Evolutionary conservation across 768 basidiomycete genomes (phyloP).

Genomic region (Phanerodontia chrysosporium): DNA sequence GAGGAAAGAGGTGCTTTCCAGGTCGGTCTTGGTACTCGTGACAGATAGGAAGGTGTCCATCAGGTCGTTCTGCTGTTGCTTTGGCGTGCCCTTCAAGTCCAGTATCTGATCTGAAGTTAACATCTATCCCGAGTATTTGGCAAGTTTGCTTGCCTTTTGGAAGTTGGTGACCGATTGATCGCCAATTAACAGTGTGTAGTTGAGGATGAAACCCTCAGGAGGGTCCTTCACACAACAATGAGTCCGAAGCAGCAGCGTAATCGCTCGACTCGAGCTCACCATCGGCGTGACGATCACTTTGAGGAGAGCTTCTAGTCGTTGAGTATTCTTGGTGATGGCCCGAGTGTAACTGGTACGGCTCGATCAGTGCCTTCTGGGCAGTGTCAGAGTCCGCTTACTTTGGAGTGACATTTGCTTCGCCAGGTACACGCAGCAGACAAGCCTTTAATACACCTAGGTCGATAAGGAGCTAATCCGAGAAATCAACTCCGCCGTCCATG

Average conservation of each 20-base stretch:
- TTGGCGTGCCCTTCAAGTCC: slow-evolving; percentile 90
- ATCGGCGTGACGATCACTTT: slow-evolving; percentile 95
- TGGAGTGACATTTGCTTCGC: slow-evolving; percentile 53
- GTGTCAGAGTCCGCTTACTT: slow-evolving; percentile 38
- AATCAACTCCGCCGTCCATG: slow-evolving; percentile 2
- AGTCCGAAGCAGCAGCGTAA: background rate
- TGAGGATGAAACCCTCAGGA: slow-evolving; percentile 89
- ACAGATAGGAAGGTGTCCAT: slow-evolving; percentile 89
- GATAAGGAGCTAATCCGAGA: slow-evolving; percentile 64
- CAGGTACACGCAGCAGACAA: slow-evolving; percentile 79
- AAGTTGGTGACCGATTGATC: slow-evolving; percentile 96
- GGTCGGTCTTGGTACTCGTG: slow-evolving; percentile 87
- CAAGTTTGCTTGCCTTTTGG: slow-evolving; percentile 68
- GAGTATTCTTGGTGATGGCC: slow-evolving; percentile 75
- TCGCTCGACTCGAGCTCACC: slow-evolving; percentile 39
- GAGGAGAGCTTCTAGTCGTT: slow-evolving; percentile 83
- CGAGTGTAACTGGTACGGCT: slow-evolving; percentile 63
- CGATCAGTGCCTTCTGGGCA: slow-evolving; percentile 12
- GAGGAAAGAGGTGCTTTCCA: slow-evolving; percentile 89
- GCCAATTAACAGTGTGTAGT: slow-evolving; percentile 91
- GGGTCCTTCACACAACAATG: slow-evolving; percentile 56
- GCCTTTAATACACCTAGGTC: slow-evolving; percentile 87
- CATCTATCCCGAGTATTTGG: background rate
- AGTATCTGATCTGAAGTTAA: slow-evolving; percentile 62
- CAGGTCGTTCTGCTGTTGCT: slow-evolving; percentile 80